Conservation (phyloP, 495 filamentous ascomycete genomes). For the Hypoxylon crocopeplum region DNA sequence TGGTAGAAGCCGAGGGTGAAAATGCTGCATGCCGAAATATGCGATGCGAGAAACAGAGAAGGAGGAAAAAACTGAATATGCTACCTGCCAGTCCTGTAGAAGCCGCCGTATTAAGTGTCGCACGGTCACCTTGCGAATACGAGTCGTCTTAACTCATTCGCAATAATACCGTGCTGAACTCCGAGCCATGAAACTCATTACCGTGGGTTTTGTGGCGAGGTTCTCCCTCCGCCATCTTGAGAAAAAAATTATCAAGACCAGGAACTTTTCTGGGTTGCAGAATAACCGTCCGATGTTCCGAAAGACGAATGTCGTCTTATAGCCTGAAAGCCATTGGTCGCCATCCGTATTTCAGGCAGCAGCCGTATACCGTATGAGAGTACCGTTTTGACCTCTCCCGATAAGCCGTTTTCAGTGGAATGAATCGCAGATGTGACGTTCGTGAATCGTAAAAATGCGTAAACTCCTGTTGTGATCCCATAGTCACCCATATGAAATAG, state of each 20-base stretch:
- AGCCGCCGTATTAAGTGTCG: slow-evolving; percentile 21
- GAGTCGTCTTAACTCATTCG: slow-evolving; percentile 15
- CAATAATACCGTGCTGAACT: slow-evolving; percentile 13
- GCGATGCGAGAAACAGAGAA: slow-evolving; percentile 31
- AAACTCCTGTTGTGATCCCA: slow-evolving; percentile 13
- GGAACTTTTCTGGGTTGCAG: slow-evolving; percentile 27
- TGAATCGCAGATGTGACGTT: slow-evolving; percentile 27
- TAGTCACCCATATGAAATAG: slow-evolving; percentile 25
- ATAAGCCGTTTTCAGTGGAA: slow-evolving; percentile 26
- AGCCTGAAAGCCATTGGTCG: slow-evolving; percentile 35
- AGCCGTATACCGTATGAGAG: slow-evolving; percentile 33
- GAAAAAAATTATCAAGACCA: slow-evolving; percentile 14
- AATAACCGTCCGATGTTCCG: slow-evolving; percentile 28
- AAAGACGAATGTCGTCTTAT: slow-evolving; percentile 31
- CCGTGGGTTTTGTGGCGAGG: slow-evolving; percentile 3
- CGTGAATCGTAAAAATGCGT: slow-evolving; percentile 40
- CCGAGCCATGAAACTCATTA: slow-evolving; percentile 24
- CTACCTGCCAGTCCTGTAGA: slow-evolving; percentile 30
- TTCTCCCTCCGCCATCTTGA: slow-evolving; percentile 7
- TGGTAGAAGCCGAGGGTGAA: slow-evolving; percentile 28
- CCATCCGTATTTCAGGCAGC: slow-evolving; percentile 33
- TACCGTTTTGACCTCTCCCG: slow-evolving; percentile 42
- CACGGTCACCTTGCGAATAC: slow-evolving; percentile 25
- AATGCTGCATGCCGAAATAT: slow-evolving; percentile 38
- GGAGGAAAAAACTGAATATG: slow-evolving; percentile 29